phyloP scores from a whole-genome alignment of 2,329 filamentous ascomycete species.

The Colletotrichum lentis region DNA sequence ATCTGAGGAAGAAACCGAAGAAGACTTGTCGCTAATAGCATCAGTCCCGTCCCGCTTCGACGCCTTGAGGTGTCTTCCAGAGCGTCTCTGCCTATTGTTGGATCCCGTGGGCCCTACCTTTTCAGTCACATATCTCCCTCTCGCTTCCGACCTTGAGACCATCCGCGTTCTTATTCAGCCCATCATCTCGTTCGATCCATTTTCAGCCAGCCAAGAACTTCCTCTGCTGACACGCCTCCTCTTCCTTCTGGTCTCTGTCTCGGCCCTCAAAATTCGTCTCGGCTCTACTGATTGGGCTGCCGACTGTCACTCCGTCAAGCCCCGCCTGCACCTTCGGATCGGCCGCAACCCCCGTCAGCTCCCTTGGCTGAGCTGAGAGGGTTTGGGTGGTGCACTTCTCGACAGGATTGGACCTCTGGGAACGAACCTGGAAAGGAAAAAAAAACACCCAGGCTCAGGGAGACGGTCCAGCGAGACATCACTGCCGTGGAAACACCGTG shows the following conservation, averaged over 20 bases:
- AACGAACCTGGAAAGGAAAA: background rate
- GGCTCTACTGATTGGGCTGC: slow-evolving; percentile 5
- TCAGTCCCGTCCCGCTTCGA: slow-evolving; percentile 2
- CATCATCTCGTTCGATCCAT: slow-evolving; percentile 2
- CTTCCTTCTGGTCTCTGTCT: slow-evolving; percentile 22
- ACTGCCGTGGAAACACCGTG: background rate
- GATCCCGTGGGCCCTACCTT: background rate
- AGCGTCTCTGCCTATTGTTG: slow-evolving; percentile 6
- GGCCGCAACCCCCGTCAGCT: slow-evolving; percentile 2
- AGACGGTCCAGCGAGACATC: background rate
- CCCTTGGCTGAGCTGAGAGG: slow-evolving; percentile 21
- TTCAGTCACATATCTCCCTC: slow-evolving; percentile 8
- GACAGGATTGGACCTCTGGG: slow-evolving; percentile 20
- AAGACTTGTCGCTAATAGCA: slow-evolving; percentile 6
- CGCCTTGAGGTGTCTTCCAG: slow-evolving; percentile 2
- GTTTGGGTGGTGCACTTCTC: slow-evolving; percentile 3
- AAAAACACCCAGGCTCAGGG: background rate
- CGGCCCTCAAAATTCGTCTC: background rate
- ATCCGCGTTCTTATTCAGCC: background rate
- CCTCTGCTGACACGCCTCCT: slow-evolving; percentile 9
- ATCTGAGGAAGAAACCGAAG: background rate
- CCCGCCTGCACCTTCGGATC: background rate
- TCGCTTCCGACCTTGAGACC: slow-evolving; percentile 7
- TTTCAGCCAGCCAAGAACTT: background rate
- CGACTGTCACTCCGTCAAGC: slow-evolving; percentile 5